These are phyloP conservation scores for Creolimax fragrantissima DNA, from an alignment of 78 protist species.

Conservation along the genomic window DNA sequence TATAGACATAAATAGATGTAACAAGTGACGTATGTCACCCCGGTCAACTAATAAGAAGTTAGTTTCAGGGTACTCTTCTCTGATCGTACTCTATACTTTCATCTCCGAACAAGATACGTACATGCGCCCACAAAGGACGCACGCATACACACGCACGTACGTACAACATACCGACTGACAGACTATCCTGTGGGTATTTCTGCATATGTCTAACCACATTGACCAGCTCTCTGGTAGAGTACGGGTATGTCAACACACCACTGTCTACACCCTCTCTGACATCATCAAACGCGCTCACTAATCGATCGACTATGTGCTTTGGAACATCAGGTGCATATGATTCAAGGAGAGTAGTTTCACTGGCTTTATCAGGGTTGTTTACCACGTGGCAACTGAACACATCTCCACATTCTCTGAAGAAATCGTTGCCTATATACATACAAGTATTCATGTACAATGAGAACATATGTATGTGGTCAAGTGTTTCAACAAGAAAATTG, in stretches of 20 bases:
- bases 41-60: too few species aligned
- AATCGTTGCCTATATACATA: slow-evolving; percentile 58
- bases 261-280: background rate
- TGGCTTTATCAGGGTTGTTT: slow-evolving; percentile 19
- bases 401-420: slow-evolving; percentile 56
- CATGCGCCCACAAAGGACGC: too few species aligned
- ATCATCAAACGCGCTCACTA: background rate
- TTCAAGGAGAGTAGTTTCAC: slow-evolving; percentile 16
- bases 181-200: slow-evolving; percentile 32
- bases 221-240: slow-evolving; percentile 37
- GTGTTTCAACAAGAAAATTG: too few species aligned
- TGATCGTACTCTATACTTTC: too few species aligned
- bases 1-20: too few species aligned
- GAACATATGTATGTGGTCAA: too few species aligned
- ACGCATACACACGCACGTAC: too few species aligned
- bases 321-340: slow-evolving; percentile 38
- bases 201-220: slow-evolving; percentile 25
- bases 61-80: too few species aligned
- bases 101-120: too few species aligned
- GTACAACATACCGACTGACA: background rate
- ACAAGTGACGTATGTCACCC: too few species aligned
- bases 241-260: slow-evolving; percentile 22
- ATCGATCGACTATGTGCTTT: background rate
- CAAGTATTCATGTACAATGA: too few species aligned
- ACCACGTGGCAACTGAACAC: slow-evolving; percentile 20